These are phyloP conservation scores for Ogataea hybrid DNA, from an alignment of 1,139 yeast species.

Conservation along the genomic window DNA sequence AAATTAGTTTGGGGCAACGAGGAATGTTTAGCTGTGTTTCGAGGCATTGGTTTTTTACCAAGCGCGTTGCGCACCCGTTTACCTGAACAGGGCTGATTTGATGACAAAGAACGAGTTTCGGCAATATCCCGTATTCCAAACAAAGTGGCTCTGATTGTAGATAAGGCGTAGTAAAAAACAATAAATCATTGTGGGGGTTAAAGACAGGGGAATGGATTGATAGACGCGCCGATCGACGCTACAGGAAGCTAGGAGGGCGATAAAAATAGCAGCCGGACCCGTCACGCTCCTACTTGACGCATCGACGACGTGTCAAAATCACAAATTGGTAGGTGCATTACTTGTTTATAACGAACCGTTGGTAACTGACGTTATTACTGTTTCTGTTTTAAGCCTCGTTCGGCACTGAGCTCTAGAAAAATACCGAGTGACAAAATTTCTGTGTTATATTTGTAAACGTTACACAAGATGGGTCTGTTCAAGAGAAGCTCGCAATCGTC, in stretches of 20 bases:
- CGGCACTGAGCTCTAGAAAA: background rate
- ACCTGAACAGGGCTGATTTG: background rate
- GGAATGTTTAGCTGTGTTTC: background rate
- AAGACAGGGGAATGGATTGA: background rate
- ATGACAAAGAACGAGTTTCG: background rate
- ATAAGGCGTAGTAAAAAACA: background rate
- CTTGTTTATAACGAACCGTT: background rate
- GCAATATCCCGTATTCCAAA: background rate
- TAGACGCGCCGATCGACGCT: slow-evolving; percentile 4
- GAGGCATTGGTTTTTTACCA: background rate
- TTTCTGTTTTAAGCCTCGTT: background rate
- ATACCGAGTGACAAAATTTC: slow-evolving; percentile 1
- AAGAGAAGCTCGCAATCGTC: slow-evolving; percentile 21
- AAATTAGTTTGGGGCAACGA: background rate
- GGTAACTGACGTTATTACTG: background rate
- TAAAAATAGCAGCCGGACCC: background rate
- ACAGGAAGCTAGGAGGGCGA: background rate
- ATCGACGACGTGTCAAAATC: background rate
- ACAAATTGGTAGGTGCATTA: background rate
- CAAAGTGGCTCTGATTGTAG: background rate
- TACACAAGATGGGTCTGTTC: slow-evolving; percentile 31
- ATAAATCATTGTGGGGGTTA: slow-evolving; percentile 4
- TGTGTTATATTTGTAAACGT: background rate
- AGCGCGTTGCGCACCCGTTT: background rate
- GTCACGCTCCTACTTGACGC: background rate